phyloP scores from a whole-genome alignment of 2,329 filamentous ascomycete genomes.

The Saccharata proteae region DNA sequence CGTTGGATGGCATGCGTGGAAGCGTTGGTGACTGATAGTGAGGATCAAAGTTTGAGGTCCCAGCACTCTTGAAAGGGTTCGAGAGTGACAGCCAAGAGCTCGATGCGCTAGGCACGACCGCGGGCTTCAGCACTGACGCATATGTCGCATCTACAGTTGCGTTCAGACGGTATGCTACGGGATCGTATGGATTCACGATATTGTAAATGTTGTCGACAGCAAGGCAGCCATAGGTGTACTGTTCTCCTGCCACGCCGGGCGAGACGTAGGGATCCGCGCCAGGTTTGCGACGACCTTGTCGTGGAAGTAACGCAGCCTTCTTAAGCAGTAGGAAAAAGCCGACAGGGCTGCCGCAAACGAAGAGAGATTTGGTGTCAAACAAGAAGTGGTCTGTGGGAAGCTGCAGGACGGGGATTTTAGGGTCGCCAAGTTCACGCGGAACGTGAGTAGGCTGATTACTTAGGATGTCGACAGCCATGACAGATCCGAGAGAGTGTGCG shows the following conservation, averaged over 20 bases:
- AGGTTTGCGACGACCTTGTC: slow-evolving; percentile 63
- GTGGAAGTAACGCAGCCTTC: slow-evolving; percentile 57
- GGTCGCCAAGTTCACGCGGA: slow-evolving; percentile 31
- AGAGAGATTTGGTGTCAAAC: slow-evolving; percentile 82
- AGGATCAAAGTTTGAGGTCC: neutral
- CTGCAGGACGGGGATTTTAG: slow-evolving; percentile 29
- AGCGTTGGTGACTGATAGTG: slow-evolving; percentile 15
- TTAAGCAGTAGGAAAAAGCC: slow-evolving; percentile 90
- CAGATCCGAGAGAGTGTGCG: slow-evolving; percentile 85
- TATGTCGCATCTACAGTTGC: slow-evolving; percentile 77
- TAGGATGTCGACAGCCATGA: slow-evolving; percentile 86
- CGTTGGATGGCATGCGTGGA: slow-evolving; percentile 33
- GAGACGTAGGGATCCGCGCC: slow-evolving; percentile 49
- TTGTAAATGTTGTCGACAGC: slow-evolving; percentile 97
- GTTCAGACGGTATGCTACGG: slow-evolving; percentile 87
- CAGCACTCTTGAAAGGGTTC: slow-evolving; percentile 27
- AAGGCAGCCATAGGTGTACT: slow-evolving; percentile 74
- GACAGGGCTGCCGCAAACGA: slow-evolving; percentile 79
- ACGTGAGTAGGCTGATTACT: slow-evolving; percentile 73
- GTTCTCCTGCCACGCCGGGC: slow-evolving; percentile 57
- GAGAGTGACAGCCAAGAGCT: slow-evolving; percentile 32
- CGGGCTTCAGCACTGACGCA: slow-evolving; percentile 61
- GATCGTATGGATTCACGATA: slow-evolving; percentile 62
- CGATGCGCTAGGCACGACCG: slow-evolving; percentile 64
- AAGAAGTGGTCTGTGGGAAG: slow-evolving; percentile 54